These are phyloP conservation scores for Trichoderma citrinoviride DNA, from an alignment of 2,329 filamentous ascomycete species.

Conservation along the genomic window DNA sequence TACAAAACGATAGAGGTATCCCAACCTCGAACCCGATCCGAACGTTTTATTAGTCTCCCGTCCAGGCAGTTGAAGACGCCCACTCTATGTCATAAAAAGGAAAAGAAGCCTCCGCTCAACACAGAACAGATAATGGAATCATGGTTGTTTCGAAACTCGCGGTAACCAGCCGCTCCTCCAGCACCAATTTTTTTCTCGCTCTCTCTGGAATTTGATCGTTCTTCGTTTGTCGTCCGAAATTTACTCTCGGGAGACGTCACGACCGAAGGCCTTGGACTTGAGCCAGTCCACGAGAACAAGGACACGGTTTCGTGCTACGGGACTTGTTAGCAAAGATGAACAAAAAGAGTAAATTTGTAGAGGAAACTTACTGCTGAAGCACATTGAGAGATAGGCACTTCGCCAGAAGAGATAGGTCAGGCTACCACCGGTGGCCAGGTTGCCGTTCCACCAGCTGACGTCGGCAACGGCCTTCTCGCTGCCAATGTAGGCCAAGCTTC, in stretches of 20 bases:
- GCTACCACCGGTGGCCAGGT: conserved; percentile 88
- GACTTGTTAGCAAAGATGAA: conserved; percentile 22
- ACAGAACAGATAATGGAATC: conserved; percentile 15
- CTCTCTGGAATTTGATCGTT: background rate
- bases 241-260: conserved; percentile 85
- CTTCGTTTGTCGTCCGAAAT: background rate
- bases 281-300: conserved; percentile 92
- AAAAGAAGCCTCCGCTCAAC: conserved; percentile 16
- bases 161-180: conserved; percentile 14
- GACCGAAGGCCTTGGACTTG: conserved; percentile 95
- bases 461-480: conserved; percentile 97
- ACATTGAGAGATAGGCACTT: conserved; percentile 98
- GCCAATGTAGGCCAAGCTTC: conserved; percentile 94
- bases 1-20: conserved; percentile 16
- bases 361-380: conserved; percentile 83
- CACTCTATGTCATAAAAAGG: conserved; percentile 22
- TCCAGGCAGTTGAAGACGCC: conserved; percentile 7
- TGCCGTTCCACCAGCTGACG: conserved; percentile 95
- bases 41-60: conserved; percentile 16
- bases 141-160: background rate
- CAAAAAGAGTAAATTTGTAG: background rate
- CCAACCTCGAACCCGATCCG: conserved; percentile 12
- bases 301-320: conserved; percentile 82
- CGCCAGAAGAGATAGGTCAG: conserved; percentile 98
- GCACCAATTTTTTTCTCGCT: conserved; percentile 25